phyloP scores from a whole-genome alignment of 805 yeast genomes.

The Metschnikowia lachancei region DNA sequence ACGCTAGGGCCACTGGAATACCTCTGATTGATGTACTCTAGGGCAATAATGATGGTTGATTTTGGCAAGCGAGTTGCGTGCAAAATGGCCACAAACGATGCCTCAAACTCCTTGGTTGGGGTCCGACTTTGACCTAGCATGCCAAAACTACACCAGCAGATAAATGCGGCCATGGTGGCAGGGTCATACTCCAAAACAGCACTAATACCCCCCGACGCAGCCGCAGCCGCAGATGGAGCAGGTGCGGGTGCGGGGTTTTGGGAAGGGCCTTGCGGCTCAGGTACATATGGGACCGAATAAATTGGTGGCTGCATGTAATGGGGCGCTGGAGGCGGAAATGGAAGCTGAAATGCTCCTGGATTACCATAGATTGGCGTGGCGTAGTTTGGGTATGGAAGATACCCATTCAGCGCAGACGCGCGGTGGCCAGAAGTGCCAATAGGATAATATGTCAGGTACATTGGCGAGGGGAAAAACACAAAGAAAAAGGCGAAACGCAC shows the following conservation, averaged over 20 bases:
- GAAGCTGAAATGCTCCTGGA: slow-evolving; percentile 10
- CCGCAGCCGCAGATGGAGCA: neutral
- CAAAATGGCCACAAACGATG: slow-evolving; percentile 63
- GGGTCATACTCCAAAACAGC: slow-evolving; percentile 78
- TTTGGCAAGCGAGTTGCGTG: slow-evolving; percentile 86
- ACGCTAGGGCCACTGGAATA: slow-evolving; percentile 27
- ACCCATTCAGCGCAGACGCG: slow-evolving; percentile 28
- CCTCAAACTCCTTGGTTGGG: slow-evolving; percentile 52
- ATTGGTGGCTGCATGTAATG: slow-evolving; percentile 14
- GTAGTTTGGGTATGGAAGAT: slow-evolving; percentile 21
- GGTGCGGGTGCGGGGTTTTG: slow-evolving; percentile 6
- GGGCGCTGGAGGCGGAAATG: slow-evolving; percentile 14
- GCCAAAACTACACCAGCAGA: slow-evolving; percentile 70
- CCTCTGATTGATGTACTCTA: slow-evolving; percentile 74
- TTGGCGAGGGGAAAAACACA: neutral
- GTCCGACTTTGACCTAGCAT: slow-evolving; percentile 51
- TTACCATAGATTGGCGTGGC: slow-evolving; percentile 13
- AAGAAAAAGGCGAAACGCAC: too few relatives aligned
- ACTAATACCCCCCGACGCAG: slow-evolving; percentile 68
- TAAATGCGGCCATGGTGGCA: slow-evolving; percentile 72
- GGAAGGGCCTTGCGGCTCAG: neutral
- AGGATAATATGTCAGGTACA: slow-evolving; percentile 17
- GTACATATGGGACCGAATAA: neutral
- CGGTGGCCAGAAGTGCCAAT: slow-evolving; percentile 43
- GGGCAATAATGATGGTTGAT: slow-evolving; percentile 73